phyloP scores from a whole-genome alignment of 768 basidiomycete genomes.

The Boletellus ananiceps region DNA sequence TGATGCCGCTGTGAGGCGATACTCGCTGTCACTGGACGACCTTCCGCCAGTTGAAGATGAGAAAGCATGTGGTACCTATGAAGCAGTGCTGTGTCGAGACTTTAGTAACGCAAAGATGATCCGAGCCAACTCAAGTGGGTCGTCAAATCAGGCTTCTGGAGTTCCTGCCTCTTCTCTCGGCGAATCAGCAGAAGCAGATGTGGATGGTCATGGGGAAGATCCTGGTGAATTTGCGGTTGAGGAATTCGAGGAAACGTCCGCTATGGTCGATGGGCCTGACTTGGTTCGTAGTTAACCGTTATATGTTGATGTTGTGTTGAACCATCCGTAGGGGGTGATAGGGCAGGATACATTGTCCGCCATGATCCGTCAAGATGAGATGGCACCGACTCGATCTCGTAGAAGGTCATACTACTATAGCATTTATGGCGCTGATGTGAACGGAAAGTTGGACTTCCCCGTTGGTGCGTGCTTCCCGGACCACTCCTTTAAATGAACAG shows the following conservation, averaged over 20 bases:
- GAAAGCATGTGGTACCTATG: constrained; percentile 40
- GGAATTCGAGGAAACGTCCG: constrained; percentile 14
- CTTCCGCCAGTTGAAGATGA: constrained; percentile 53
- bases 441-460: constrained; percentile 55
- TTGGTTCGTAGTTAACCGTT: constrained; percentile 17
- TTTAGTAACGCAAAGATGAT: constrained; percentile 35
- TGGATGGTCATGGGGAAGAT: constrained; percentile 14
- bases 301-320: constrained; percentile 2
- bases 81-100: constrained; percentile 54
- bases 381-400: constrained; percentile 52
- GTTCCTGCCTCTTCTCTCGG: constrained; percentile 2
- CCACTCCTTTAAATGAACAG: neutral
- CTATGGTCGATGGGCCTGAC: constrained; percentile 17
- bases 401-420: constrained; percentile 51
- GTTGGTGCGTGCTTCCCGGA: constrained; percentile 36
- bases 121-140: constrained; percentile 17
- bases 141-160: constrained; percentile 8
- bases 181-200: constrained; percentile 9
- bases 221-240: constrained; percentile 15
- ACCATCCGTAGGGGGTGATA: constrained; percentile 51
- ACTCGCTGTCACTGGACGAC: constrained; percentile 50
- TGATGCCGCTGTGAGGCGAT: constrained; percentile 43
- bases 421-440: constrained; percentile 34
- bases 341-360: constrained; percentile 67
- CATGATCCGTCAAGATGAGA: constrained; percentile 74